phyloP scores from a whole-genome alignment of 179 eudicot species.

The Gypsophila paniculata region DNA sequence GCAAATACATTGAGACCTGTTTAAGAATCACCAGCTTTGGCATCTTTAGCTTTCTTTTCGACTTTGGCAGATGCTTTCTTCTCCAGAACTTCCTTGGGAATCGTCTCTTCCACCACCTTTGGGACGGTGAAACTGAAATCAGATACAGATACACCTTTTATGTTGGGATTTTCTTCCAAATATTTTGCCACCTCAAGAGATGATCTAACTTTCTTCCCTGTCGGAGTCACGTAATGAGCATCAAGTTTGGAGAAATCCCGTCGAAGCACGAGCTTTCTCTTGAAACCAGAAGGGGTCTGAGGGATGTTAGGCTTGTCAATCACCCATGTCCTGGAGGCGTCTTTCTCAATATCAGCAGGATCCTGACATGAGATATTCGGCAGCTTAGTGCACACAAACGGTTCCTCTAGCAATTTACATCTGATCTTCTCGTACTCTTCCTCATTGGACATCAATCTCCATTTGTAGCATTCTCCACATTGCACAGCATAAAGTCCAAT shows the following conservation, averaged over 20 bases:
- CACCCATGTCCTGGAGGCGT: conserved; percentile 56
- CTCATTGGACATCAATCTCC: conserved; percentile 57
- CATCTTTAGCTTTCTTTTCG: conserved; percentile 32
- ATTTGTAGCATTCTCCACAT: conserved; percentile 66
- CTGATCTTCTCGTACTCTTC: conserved; percentile 69
- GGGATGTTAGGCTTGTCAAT: conserved; percentile 69
- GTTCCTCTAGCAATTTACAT: conserved; percentile 49
- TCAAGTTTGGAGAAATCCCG: conserved; percentile 62
- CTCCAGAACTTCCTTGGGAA: conserved; percentile 36
- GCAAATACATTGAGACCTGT: neutral
- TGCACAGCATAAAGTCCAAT: conserved; percentile 57
- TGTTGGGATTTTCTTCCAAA: conserved; percentile 46
- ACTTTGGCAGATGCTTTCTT: conserved; percentile 28
- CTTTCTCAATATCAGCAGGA: conserved; percentile 65
- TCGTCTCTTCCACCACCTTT: conserved; percentile 53
- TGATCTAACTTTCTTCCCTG: conserved; percentile 47
- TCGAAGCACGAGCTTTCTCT: conserved; percentile 52
- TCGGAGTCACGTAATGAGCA: conserved; percentile 51
- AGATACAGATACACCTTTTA: conserved; percentile 28
- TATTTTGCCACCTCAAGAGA: conserved; percentile 35
- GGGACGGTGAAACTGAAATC: conserved; percentile 59
- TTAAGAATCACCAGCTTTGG: conserved; percentile 26
- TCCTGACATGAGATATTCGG: conserved; percentile 45
- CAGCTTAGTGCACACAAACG: conserved; percentile 57
- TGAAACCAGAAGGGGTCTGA: conserved; percentile 60